Evolutionary conservation across 257 asterid genomes (phyloP).

Genomic region (Nicotiana tomentosiformis): DNA sequence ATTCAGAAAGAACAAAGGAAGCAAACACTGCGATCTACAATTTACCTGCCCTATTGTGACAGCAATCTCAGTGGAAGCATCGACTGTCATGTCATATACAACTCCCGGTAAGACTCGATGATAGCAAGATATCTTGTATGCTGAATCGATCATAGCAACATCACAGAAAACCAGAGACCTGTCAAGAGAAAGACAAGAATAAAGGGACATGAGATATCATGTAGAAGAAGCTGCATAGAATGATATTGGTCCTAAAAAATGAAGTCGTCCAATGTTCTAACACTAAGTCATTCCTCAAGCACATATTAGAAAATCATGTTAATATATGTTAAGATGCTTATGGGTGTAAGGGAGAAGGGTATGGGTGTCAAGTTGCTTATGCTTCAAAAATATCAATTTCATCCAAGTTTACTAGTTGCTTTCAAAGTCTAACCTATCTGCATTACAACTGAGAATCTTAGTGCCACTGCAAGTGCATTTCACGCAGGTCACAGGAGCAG

Average conservation of each 20-base stretch:
- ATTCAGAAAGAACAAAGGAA: not conserved
- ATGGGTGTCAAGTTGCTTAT: not conserved
- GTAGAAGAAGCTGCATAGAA: constrained; percentile 7
- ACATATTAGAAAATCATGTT: not conserved
- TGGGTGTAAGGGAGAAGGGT: not conserved
- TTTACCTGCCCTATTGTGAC: constrained; percentile 51
- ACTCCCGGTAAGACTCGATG: constrained; percentile 31
- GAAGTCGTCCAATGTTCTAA: not conserved
- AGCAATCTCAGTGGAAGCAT: constrained; percentile 36
- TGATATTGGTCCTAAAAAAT: not conserved
- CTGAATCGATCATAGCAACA: constrained; percentile 35
- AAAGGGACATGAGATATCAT: constrained; percentile 8
- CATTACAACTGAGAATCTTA: constrained; percentile 49
- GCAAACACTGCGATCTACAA: constrained; percentile 5
- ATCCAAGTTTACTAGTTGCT: not conserved
- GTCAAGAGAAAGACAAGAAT: constrained; percentile 17
- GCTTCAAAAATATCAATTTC: not conserved
- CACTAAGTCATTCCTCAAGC: not conserved
- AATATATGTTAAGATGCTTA: not conserved
- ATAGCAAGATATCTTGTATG: constrained; percentile 34
- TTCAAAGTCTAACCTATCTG: constrained; percentile 44
- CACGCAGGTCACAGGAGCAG: constrained; percentile 46
- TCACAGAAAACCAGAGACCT: constrained; percentile 55
- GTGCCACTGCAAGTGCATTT: constrained; percentile 44
- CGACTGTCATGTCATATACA: constrained; percentile 41